These are phyloP conservation scores for Ceratobasidium sp. DNA, from an alignment of 1,284 basidiomycete genomes.

Conservation along the genomic window DNA sequence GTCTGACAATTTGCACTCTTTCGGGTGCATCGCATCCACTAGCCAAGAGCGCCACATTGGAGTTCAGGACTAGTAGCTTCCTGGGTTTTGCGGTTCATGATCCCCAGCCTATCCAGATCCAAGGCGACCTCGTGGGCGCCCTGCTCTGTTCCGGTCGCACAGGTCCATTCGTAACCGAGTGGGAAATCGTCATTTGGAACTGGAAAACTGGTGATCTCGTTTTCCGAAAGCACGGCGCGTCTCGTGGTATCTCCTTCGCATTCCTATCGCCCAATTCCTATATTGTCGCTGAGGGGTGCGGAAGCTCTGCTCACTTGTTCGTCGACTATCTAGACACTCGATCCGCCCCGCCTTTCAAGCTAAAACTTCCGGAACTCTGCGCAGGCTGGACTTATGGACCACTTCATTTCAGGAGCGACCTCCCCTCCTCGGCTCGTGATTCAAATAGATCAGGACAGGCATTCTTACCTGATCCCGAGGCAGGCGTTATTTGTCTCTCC, in stretches of 20 bases:
- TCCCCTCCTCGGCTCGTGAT: conserved; percentile 23
- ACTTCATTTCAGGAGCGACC: conserved; percentile 39
- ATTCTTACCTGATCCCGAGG: conserved; percentile 19
- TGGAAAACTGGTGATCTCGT: conserved; percentile 33
- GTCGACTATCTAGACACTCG: conserved; percentile 9
- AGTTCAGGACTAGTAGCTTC: conserved; percentile 14
- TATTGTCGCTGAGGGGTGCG: conserved; percentile 14
- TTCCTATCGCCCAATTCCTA: conserved; percentile 27
- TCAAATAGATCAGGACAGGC: conserved; percentile 17
- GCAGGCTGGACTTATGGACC: conserved; percentile 30
- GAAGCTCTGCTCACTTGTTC: neutral
- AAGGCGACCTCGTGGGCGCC: conserved; percentile 24
- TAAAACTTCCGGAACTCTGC: conserved; percentile 33
- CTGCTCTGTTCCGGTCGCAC: conserved; percentile 23
- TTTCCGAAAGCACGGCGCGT: conserved; percentile 2
- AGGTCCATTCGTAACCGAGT: neutral
- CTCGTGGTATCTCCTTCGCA: conserved; percentile 16
- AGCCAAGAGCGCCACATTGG: conserved; percentile 11
- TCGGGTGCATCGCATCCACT: conserved; percentile 27
- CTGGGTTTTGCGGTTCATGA: conserved; percentile 34
- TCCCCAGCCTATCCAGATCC: conserved; percentile 42
- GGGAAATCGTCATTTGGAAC: conserved; percentile 37
- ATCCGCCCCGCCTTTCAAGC: conserved; percentile 25
- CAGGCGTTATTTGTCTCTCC: conserved; percentile 32
- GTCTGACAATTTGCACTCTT: conserved; percentile 13